Base-by-base conservation (phyloP, 495 filamentous ascomycete genomes). In the Cetradonia linearis region DNA sequence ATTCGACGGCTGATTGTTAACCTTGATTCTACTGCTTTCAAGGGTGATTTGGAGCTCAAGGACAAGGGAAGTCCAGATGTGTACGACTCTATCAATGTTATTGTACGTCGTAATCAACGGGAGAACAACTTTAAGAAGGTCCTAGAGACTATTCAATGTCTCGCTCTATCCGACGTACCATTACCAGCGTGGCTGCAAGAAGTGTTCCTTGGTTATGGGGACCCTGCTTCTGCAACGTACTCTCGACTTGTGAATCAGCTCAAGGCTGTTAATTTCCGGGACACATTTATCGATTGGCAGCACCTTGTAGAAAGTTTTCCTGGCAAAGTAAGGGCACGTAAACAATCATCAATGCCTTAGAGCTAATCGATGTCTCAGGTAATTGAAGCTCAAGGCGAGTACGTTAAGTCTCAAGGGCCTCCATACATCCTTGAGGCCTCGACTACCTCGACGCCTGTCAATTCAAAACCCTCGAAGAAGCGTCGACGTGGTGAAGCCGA, bases 81-180 rank as follows among this genome's bases (percentile, higher is more conserved):
- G 47, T 96, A 96, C 67, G 86, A 93, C 38, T 75, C 77, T 30
- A 85, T 99, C 63, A 97, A 99, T 67, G 76, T 96, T 5, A 71
- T 99, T 54, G 78, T 95, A 33, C 86, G 92, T 37, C 82, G 93
- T 57, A 87, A 83, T 70, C 85, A 87, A 20, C 78, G 91, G 49
- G 94, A 97, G 69, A 99, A 99, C 70, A 99, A 97, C 70, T 99
- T 96, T 81, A 96, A 89, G 67, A 84, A 91, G 11, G 85, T 97
- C 23, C 76, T 99, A 20, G 87, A 95, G 61, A 95, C 91, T 1
- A 93, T 99, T 68, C 85, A 85, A 67, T 87, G 83, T 53, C 81
- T 99, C 30, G 85, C 89, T 5, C 78, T 95, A 31, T 89, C 91
- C 2, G 87, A 95, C 62, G 83, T 94, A 28, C 84, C 88, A 9